phyloP scores from a whole-genome alignment of 768 basidiomycete genomes.

The Pholiota molesta region DNA sequence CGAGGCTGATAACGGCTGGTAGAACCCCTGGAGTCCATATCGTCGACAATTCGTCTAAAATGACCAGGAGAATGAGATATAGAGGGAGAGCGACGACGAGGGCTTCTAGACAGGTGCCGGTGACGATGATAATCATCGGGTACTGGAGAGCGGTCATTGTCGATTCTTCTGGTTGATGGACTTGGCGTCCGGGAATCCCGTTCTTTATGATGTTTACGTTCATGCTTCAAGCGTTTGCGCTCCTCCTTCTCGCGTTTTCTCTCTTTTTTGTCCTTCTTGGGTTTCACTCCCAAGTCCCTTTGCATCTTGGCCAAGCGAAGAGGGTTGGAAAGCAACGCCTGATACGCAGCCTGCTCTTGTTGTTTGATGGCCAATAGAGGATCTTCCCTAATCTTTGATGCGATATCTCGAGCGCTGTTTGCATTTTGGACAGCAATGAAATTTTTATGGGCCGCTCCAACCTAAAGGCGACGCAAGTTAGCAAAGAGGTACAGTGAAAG shows the following conservation, averaged over 20 bases:
- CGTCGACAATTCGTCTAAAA: slow-evolving; percentile 29
- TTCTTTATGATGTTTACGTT: slow-evolving; percentile 35
- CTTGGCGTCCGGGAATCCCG: slow-evolving; percentile 27
- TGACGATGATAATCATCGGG: slow-evolving; percentile 9
- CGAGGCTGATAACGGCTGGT: slow-evolving; percentile 29
- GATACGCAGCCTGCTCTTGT: slow-evolving; percentile 93
- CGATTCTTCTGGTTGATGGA: slow-evolving; percentile 16
- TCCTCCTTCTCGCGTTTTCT: slow-evolving; percentile 53
- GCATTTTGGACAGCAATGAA: slow-evolving; percentile 97
- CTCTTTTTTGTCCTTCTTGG: slow-evolving; percentile 77
- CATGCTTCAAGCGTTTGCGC: slow-evolving; percentile 43
- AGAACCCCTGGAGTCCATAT: slow-evolving; percentile 17
- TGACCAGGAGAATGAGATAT: slow-evolving; percentile 50
- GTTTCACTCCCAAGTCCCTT: slow-evolving; percentile 78
- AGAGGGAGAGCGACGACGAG: slow-evolving; percentile 31
- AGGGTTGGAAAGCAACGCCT: slow-evolving; percentile 85
- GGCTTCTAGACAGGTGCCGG: slow-evolving; percentile 41
- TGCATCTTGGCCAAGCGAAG: slow-evolving; percentile 82
- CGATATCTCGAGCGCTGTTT: slow-evolving; percentile 84
- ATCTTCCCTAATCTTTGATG: slow-evolving; percentile 95
- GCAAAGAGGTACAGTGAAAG: neutral
- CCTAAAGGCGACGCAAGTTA: slow-evolving; percentile 38
- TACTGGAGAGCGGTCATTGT: slow-evolving; percentile 16
- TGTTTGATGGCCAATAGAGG: slow-evolving; percentile 97
- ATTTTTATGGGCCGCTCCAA: slow-evolving; percentile 87